Base-by-base conservation (phyloP, 2,329 filamentous ascomycete genomes). In the Colletotrichum viniferum region DNA sequence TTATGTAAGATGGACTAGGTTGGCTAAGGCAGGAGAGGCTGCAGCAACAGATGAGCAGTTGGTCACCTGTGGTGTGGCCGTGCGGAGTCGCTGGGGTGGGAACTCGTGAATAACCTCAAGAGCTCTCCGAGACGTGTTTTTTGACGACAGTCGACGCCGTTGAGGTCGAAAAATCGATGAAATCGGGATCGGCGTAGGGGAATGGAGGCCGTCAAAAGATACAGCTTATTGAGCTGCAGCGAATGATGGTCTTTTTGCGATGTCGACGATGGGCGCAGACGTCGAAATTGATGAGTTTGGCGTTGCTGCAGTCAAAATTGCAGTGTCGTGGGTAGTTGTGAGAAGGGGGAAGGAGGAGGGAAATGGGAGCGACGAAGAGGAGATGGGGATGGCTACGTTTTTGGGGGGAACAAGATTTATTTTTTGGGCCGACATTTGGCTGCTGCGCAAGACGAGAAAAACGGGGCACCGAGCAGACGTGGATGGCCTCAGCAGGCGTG, bases 371-470 rank as follows among this genome's bases (percentile, higher is more conserved):
- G 79, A 77, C 79, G 79, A 78, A 84, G 83, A 81, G 78, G 80
- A 78, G 79, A 82, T 85, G 86, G 87, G 86, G 87, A 90, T 88
- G 86, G 85, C 85, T 88, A 86, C 86, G 83, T 85, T 87, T 87
- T 88, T 86, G 85, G 82, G 81, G 82, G 79, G 79, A 83, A 83
- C 82, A 84, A 83, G 79, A 83, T 85, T 85, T 84, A 84, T 86
- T 84, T 85, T 82, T 83, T 84, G 85, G 72, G 75, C 72, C 72
- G 75, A 71, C 73, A 61, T 77, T 77, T 84, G 85, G 84, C 73
- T 73, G 74, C 81, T 83, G 82, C 81, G 79, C 78, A 82, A 77
- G 80, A 81, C 76, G 81, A 82, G 82, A 88, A 88, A 88, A 88
- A 85, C 85, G 87, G 87, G 87, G 86, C 87, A 78, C 74, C 83